Evolutionary conservation across 2,329 filamentous ascomycete species (phyloP), one percentile per base, ranked within the genome.

Genomic region (Claviceps quebecensis): DNA sequence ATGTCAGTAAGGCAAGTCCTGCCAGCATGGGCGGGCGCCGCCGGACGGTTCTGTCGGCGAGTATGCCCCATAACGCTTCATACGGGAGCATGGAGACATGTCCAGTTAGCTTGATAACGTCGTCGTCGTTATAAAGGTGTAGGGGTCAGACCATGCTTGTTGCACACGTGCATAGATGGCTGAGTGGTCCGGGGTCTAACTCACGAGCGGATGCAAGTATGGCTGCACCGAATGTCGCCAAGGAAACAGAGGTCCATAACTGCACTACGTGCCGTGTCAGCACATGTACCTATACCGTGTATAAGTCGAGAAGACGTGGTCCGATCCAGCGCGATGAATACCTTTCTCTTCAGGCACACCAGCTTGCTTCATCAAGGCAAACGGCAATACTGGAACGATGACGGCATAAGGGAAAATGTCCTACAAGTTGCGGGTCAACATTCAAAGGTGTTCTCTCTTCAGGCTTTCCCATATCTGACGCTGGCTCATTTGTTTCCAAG

Each of bases 371-470:
- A 57, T 46, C 9, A 67, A 57, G 9, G 61, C 60, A 51, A 64
- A 66, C 14, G 65, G 65, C 46, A 66, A 52, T 13, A 67, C 56
- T 2, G 65, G 65, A 9, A 66, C 63, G 47, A 67, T 59, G 46
- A 67, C 64, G 23, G 60, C 61, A 44, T 66, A 67, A 7, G 66
- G 52, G 44, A 67, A 67, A 47, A 67, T 61, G 44, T 67, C 65
- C 65, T 67, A 47, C 4, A 22, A n/a, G 14, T 17, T 6, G 14
- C 34, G 7, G 22, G 17, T 16, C 13, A 11, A 34, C 2, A 5
- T n/a, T 44, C 26, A 49, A n/a, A 37, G 34, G 7, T 4, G 4
- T 19, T 37, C 7, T 38, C 34, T 23, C 44, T 36, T 17, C 6
- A 13, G 9, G 1, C 9, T 9, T 34, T 9, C 29, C 29, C 29